These are phyloP conservation scores for Thalassia testudinum DNA, from an alignment of 116 monocot genomes.

Conservation along the genomic window DNA sequence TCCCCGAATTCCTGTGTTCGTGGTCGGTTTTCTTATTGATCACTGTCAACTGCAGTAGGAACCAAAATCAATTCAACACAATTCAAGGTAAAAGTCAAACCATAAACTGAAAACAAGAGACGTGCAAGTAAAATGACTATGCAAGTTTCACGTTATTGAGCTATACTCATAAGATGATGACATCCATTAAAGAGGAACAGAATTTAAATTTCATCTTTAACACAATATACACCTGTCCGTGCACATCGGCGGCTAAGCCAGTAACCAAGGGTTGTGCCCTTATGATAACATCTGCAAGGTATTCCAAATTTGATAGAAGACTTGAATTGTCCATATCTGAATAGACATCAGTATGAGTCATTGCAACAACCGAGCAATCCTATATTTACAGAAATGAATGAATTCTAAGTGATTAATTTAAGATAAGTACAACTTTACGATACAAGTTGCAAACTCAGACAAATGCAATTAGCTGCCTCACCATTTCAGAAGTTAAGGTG, in stretches of 20 bases:
- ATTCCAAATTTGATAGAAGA: constrained; percentile 23
- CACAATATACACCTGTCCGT: constrained; percentile 3
- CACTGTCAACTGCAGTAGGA: constrained; percentile 34
- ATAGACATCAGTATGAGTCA: constrained; percentile 82
- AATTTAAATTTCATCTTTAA: no score
- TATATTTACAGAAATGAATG: no score
- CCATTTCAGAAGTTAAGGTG: constrained; percentile 49
- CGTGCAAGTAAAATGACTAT: no score
- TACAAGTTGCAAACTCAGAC: neutral
- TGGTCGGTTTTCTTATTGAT: constrained; percentile 20
- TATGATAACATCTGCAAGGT: constrained; percentile 54
- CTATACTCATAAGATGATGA: no score
- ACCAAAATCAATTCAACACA: no score
- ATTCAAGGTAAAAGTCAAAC: no score
- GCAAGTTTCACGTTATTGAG: no score
- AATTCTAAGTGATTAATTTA: constrained; percentile 1
- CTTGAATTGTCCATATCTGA: constrained; percentile 14
- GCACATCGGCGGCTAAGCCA: constrained; percentile 76
- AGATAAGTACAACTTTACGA: neutral
- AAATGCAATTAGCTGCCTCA: constrained; percentile 12
- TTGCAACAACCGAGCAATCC: constrained; percentile 57
- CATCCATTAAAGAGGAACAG: no score
- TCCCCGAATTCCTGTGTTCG: neutral
- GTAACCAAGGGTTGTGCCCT: constrained; percentile 57
- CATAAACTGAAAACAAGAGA: no score